Base-by-base conservation (phyloP, 73 alveolate species). In the Urostyla sp. region DNA sequence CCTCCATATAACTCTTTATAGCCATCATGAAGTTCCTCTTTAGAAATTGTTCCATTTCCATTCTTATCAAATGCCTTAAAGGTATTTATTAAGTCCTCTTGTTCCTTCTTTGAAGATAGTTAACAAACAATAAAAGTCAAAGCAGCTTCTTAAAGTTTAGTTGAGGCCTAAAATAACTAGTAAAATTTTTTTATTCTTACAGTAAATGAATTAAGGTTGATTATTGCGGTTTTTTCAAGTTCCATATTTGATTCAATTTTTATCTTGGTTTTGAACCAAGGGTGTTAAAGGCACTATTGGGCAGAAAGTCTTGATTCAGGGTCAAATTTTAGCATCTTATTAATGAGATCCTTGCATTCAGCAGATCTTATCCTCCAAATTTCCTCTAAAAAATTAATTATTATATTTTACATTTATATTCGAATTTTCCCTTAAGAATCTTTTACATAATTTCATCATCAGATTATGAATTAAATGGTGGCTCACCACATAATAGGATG, bases 41-140 rank as follows among this genome's bases (percentile, higher is more conserved):
- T 82, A 18, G 90, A 59, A 16, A 87, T 28, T 15, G 53, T 74
- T 31, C 94, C 94, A 83, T 87, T 90, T 24, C 67, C 75, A 52
- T 87, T 54, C 27, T 55, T 83, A 51, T 87, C 94, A 28, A 87
- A 45, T 30, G 37, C 36, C 53, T 80, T 18, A 53, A 85, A 85
- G 27, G 80, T 8, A 20, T 63, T 57, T 28, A 58, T 63, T 21
- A 78, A 28, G 18, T 63, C 49, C 11, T 45, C 75, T 24, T 77
- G 54, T 8, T 85, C 93, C 57, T 79, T 59, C 18, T 49, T 30
- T 28, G 82, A 16, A 28, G 83, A 28, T 21, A 85, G 50, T 50
- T 85, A 72, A 30, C 49, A 55, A 21, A 80, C 74, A 3, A 85
- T 85, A 49, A 34, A 85, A 20, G 93, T 85, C 35, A 77, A 75